Evolutionary conservation across 169 alveolate genomes (phyloP), one percentile per base, ranked within the genome.

Genomic region (Theileria orientalis): DNA sequence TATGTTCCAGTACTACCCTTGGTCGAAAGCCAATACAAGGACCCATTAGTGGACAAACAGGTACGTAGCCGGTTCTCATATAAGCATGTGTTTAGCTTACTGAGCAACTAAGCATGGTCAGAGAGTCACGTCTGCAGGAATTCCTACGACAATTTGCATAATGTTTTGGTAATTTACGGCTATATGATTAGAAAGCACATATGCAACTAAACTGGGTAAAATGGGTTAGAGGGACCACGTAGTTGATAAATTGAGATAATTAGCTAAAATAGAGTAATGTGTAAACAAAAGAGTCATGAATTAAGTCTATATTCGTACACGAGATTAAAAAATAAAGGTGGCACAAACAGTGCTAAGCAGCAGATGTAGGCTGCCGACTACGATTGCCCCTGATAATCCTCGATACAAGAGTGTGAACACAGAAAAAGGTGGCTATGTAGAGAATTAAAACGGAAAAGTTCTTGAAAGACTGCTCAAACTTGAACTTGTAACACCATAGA

Each of bases 401-500:
- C 40, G 84, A 40, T 7, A 79, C 13, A 9, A 79, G 23, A 49
- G 63, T 74, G 27, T 79, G 77, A 27, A 71, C 23, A 44, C 72
- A 46, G 8, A 79, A 35, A 19, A 72, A 52, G 37, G 87, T 79
- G 3, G 76, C 51, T n/a, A 60, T 37, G 27, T 79, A 79, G 3
- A 79, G 66, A 14, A 79, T 69, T n/a, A 72, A 27, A 44, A 71
- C 72, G 14, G 87, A 71, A 64, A 72, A 63, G 51, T 61, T 60
- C 61, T 63, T 56, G 63, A 79, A 72, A 1, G 87, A 71, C 19
- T 37, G 75, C 49, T 49, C 44, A 29, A 73, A 46, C 56, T 79
- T 79, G 14, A 79, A 79, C 30, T 72, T 79, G 72, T 79, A 79
- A 77, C 73, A 79, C 87, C 87, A 79, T 3, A 79, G 78, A 21